Base-by-base conservation (phyloP, 2,329 filamentous ascomycete species). In the Didymella sp. region DNA sequence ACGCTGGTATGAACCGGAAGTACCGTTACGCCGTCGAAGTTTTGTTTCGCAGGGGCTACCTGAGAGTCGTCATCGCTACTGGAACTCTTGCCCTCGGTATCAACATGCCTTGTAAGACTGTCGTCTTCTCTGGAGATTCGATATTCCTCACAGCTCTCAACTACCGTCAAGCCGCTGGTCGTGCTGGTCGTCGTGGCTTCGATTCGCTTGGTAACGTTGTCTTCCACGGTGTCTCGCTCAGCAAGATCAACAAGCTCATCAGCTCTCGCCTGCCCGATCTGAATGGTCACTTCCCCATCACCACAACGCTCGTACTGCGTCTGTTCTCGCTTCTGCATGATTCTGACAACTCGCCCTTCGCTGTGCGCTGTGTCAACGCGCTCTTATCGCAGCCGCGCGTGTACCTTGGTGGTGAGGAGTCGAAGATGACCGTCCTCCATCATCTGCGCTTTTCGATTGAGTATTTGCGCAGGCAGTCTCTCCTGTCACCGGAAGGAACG, bases 371-470 rank as follows among this genome's bases (percentile, higher is more conserved):
- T 0, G 81, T 92, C 53, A 84, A 88, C 49, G 85, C 88, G 0
- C 75, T 94, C 2, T 77, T 93, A 0, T 89, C 88, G 0, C 87
- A 91, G 64, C 86, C 86, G 3, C 82, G 87, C 27, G 75, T 93
- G 6, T 91, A 88, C 60, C 80, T 93, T 2, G 89, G 89, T 41
- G 89, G 89, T 0, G 80, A 86, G 2, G 85, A 86, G 38, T 85
- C 86, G 47, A 87, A 87, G 66, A 84, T 88, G 71, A 85, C 89
- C 1, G 85, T 92, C 1, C 82, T 89, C 48, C 90, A 94, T 70
- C 89, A 93, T 68, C 74, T 94, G 6, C 84, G 90, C 3, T 94
- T 94, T 73, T 92, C 89, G 0, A 89, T 94, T 41, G 90, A 94
- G 62, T 94, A 92, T 64, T 80, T 94, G 0, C 83, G 89, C 19